Evolutionary conservation across 2,329 filamentous ascomycete genomes (phyloP).

Genomic region (Dichotomopilus funicola): DNA sequence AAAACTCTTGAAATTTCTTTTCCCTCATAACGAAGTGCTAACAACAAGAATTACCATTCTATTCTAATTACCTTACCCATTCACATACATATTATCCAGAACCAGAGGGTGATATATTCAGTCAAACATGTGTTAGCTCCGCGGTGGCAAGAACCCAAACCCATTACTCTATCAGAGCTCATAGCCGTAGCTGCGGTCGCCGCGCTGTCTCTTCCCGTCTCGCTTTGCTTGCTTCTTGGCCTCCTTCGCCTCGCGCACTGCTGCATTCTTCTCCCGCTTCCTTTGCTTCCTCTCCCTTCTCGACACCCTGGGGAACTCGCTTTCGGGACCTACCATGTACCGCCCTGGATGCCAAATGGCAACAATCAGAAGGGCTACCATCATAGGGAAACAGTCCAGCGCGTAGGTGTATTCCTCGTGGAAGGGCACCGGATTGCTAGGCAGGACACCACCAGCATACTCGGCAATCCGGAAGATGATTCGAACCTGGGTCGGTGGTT

Average conservation of each 20-base stretch:
- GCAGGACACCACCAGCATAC: constrained; percentile 41
- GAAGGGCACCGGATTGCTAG: constrained; percentile 32
- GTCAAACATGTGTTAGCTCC: background rate
- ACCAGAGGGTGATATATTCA: background rate
- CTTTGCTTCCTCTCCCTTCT: constrained; percentile 38
- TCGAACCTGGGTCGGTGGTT: constrained; percentile 22
- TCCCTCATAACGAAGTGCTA: background rate
- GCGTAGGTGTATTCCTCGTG: constrained; percentile 47
- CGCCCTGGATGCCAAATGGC: constrained; percentile 42
- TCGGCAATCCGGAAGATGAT: constrained; percentile 57
- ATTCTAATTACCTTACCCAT: background rate
- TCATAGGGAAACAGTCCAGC: constrained; percentile 51
- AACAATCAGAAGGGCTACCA: constrained; percentile 37
- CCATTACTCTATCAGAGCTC: background rate
- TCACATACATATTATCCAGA: background rate
- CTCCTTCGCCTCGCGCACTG: background rate
- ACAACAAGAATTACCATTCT: background rate
- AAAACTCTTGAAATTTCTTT: background rate
- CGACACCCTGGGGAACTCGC: constrained; percentile 38
- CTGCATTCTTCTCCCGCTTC: constrained; percentile 4
- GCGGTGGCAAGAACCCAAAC: background rate
- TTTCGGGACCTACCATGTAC: constrained; percentile 39
- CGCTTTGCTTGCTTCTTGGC: constrained; percentile 1
- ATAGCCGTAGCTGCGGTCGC: background rate
- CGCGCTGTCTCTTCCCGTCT: background rate